Conservation (phyloP, 208 protist species). For the Acanthamoeba lenticulata region DNA sequence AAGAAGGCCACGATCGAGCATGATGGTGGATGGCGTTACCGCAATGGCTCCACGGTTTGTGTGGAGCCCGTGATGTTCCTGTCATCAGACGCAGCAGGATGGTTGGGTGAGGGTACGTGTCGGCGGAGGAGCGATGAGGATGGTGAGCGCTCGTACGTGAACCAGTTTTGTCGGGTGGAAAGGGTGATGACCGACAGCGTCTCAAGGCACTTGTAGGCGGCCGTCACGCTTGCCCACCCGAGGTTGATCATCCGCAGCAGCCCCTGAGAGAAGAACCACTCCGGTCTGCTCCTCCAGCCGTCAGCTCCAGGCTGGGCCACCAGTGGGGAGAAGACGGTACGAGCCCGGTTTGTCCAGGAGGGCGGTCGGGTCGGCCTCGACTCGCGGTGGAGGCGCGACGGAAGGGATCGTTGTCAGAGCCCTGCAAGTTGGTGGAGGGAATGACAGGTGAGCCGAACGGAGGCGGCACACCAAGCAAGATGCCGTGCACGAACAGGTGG, state of each 20-base stretch:
- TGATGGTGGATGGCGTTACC: neutral
- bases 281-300: neutral
- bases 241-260: conserved; percentile 48
- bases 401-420: neutral
- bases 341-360: neutral
- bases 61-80: conserved; percentile 24
- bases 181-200: conserved; percentile 17
- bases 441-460: neutral
- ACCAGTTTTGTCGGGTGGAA: conserved; percentile 36
- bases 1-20: neutral
- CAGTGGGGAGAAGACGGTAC: neutral
- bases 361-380: neutral
- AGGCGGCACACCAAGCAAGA: no score
- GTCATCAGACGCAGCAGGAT: neutral
- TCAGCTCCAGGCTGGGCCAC: neutral
- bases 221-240: conserved; percentile 14
- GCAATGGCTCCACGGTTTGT: neutral
- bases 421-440: neutral
- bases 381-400: neutral
- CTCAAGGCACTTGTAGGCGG: conserved; percentile 23
- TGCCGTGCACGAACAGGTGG: neutral
- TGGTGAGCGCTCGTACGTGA: neutral
- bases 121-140: neutral
- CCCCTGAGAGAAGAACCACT: conserved; percentile 32
- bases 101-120: neutral